Base-by-base conservation (phyloP, 495 filamentous ascomycete species). In the Astrothelium macrocarpum region DNA sequence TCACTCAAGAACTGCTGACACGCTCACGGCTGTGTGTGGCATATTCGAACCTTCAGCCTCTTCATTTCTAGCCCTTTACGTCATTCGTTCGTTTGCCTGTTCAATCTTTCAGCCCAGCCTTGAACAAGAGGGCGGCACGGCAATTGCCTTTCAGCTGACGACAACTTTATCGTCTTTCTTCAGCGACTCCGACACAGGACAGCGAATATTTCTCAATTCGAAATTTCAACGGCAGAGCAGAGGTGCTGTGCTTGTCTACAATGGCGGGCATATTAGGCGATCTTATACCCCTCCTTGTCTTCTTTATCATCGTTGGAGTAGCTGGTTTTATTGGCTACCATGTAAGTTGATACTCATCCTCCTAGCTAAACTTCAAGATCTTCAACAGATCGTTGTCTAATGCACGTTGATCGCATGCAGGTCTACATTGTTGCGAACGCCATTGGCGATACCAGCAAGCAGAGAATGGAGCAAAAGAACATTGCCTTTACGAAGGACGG, bases 391-490 rank as follows among this genome's bases (percentile, higher is more conserved):
- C 43, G 53, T 12, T 3, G 25, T 39, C 62, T 64, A 12, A 36
- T 32, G 34, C 58, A 16, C 60, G 18, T 49, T 25, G 26, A 2
- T 5, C 31, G 18, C 39, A 14, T 46, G 11, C 53, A 74, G 68
- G 66, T 88, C 64, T 96, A 91, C 78, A 78, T 83, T 59, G 86
- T 87, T 71, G 74, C 81, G 25, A 80, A 81, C 66, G 82, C 90
- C 70, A 85, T 96, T 65, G 81, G 85, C 64, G 78, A 83, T 59
- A 81, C 83, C 62, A 88, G 90, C 31, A 81, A 78, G 42, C 77
- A 85, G 70, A 87, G 88, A 71, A 88, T 97, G 85, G 88, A 90
- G 78, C 82, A 85, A 74, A 89, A 88, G 77, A 85, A 96, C 71
- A 79, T 96, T 31, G 77, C 83, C 32, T 85, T 95, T 72, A 86